Base-by-base conservation (phyloP, 1,284 basidiomycete species). In the Afroboletus lepidellus region DNA sequence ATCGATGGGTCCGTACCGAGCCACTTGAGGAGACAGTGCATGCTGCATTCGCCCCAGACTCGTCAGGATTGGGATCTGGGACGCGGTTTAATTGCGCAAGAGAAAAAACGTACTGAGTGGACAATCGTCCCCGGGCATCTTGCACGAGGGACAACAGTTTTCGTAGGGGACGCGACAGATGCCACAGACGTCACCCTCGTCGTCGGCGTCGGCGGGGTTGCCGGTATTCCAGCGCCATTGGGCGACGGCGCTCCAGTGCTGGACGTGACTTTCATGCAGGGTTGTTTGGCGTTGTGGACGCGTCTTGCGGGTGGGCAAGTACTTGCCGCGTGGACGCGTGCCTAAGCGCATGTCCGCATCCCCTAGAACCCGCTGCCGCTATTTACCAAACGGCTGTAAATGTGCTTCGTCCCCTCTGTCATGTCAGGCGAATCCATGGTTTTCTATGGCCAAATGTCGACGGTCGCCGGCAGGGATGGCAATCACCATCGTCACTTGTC, bases 11-110 rank as follows among this genome's bases (percentile, higher is more conserved):
- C 78, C 0, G 92, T 94, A 2, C 85, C 85, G 55, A 97, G 84
- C 94, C 94, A 98, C 69, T 96, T 96, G 59, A 95, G 78, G 13
- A 98, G 74, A 72, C 94, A 97, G 70, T 95, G 92, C 91, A 94
- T 92, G 69, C 86, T 92, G 65, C 94, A 98, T 72, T 95, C 87
- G 24, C 94, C 94, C 92, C 93, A 97, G 52, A 97, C 94, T 95
- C 24, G 23, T 29, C 41, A 29, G n/a, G 18, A 25, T 25, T 24
- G 23, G 23, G 21, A 13, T 18, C 6, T 38, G 21, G 38, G 15
- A 12, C 29, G 29, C 29, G 29, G 3, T 13, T 8, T 29, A 12
- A 29, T 12, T 29, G 8, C 3, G 11, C n/a, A n/a, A n/a, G n/a
- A n/a, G n/a, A n/a, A n/a, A 44, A 1, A 29, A 43, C 46, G 23